A percentile compares a stretch with the other conserved stretches of the same genome.
Conservation (phyloP, 768 basidiomycete genomes). For the Trametes sanguinea region DNA sequence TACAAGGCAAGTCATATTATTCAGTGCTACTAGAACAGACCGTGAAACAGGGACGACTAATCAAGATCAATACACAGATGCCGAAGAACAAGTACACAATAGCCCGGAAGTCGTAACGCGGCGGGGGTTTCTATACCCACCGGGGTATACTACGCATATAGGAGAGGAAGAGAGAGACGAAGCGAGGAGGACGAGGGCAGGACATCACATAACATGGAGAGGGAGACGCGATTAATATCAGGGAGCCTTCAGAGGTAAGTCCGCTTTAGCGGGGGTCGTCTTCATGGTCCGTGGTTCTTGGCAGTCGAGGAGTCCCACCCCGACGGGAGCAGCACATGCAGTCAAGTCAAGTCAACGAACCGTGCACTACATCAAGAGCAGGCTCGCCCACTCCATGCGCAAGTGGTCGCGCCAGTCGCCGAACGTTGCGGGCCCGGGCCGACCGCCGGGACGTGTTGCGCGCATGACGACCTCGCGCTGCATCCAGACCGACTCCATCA, state of each 20-base stretch:
- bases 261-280: neutral
- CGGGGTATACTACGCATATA: slow-evolving; percentile 11
- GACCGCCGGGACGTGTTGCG: slow-evolving; percentile 15
- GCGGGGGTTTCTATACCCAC: neutral
- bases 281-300: neutral
- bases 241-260: neutral
- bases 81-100: neutral
- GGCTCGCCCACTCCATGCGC: slow-evolving; percentile 27
- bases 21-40: neutral
- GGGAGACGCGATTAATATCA: neutral
- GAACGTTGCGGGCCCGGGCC: slow-evolving; percentile 1
- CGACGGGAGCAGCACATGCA: neutral
- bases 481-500: slow-evolving; percentile 29
- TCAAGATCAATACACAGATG: neutral
- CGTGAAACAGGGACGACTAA: neutral
- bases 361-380: slow-evolving; percentile 22
- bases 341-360: neutral
- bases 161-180: neutral
- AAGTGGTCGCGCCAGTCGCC: slow-evolving; percentile 33
- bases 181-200: neutral
- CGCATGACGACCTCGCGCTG: slow-evolving; percentile 14
- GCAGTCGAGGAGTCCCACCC: neutral
- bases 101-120: neutral
- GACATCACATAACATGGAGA: neutral
- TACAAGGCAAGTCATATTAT: slow-evolving; percentile 5